A percentile compares a stretch with the other conserved stretches of the same genome.
phyloP scores from a whole-genome alignment of 2,329 filamentous ascomycete species.

The Cordyceps militaris region DNA sequence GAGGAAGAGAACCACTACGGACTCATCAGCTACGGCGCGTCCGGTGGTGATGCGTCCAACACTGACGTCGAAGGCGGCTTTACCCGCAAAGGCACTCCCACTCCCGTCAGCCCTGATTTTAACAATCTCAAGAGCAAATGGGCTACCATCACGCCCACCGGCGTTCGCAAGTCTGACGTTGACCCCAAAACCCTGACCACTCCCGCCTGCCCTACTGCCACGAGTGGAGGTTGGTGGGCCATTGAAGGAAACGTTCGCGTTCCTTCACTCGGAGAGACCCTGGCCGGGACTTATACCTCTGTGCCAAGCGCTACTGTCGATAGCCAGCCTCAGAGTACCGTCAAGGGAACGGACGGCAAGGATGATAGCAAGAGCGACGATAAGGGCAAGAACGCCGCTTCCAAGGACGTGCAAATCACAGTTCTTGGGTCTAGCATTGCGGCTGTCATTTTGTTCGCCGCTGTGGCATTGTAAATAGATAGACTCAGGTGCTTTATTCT shows the following conservation, averaged over 20 bases:
- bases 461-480: constrained; percentile 18
- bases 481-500: background rate
- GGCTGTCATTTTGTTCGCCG: constrained; percentile 23
- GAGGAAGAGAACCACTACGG: constrained; percentile 79
- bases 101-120: constrained; percentile 69
- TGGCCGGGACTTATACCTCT: constrained; percentile 23
- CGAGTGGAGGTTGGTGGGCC: constrained; percentile 69
- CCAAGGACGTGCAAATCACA: constrained; percentile 22
- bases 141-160: constrained; percentile 63
- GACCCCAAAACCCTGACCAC: constrained; percentile 52
- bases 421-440: constrained; percentile 23
- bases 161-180: constrained; percentile 61
- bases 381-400: constrained; percentile 10
- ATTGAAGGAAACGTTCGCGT: constrained; percentile 63
- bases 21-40: constrained; percentile 65
- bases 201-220: constrained; percentile 64
- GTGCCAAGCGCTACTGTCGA: constrained; percentile 16
- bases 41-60: constrained; percentile 42
- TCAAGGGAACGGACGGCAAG: constrained; percentile 10
- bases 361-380: background rate
- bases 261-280: constrained; percentile 57
- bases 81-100: constrained; percentile 65
- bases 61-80: constrained; percentile 59
- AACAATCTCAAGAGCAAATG: constrained; percentile 69
- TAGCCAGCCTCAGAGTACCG: constrained; percentile 12